These are phyloP conservation scores for Lipomyces kockii DNA, from an alignment of 805 yeast genomes.

Conservation along the genomic window DNA sequence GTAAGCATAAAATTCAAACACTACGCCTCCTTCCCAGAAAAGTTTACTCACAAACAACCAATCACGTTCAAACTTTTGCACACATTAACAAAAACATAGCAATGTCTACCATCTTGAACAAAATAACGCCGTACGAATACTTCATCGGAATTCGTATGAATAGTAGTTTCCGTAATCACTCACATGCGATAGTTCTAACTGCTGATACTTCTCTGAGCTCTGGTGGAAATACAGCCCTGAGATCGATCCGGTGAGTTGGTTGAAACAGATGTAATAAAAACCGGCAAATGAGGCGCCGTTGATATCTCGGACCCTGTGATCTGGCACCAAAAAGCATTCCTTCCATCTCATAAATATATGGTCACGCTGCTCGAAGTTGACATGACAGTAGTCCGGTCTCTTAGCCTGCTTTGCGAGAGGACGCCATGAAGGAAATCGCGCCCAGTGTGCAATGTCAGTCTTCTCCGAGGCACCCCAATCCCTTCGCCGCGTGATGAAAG, in stretches of 20 bases:
- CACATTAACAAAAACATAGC: neutral
- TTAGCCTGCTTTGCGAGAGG: conserved; percentile 39
- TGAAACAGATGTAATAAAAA: conserved; percentile 83
- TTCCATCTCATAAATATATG: conserved; percentile 92
- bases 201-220: conserved; percentile 78
- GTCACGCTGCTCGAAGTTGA: conserved; percentile 48
- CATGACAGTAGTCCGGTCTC: conserved; percentile 42
- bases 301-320: conserved; percentile 63
- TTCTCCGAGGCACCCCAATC: conserved; percentile 67
- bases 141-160: conserved; percentile 35
- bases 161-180: conserved; percentile 29
- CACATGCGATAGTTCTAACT: conserved; percentile 58
- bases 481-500: conserved; percentile 62
- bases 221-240: conserved; percentile 83
- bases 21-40: neutral
- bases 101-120: neutral
- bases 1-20: neutral
- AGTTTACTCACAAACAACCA: neutral
- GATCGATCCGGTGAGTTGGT: conserved; percentile 73
- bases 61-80: neutral
- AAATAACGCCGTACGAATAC: conserved; percentile 1
- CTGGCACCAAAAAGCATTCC: conserved; percentile 84
- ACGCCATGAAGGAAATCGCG: conserved; percentile 57
- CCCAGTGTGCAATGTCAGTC: conserved; percentile 70
- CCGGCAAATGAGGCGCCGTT: conserved; percentile 89